Conservation (phyloP, 2,329 filamentous ascomycete species). For the Paecilomyces fulvus region DNA sequence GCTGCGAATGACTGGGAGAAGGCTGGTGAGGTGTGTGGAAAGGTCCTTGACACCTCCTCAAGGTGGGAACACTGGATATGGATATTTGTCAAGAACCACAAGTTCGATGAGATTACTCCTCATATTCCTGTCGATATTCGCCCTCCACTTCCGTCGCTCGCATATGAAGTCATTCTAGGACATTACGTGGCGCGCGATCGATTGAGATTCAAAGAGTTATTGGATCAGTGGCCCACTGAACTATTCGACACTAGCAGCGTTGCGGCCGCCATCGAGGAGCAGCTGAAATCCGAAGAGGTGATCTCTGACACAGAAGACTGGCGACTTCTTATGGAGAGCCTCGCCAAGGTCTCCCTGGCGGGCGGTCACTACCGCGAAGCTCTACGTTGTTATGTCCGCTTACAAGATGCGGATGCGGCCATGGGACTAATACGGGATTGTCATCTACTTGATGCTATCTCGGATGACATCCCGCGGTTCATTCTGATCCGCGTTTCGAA, state of each 20-base stretch:
- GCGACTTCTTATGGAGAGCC: conserved; percentile 76
- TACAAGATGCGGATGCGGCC: conserved; percentile 85
- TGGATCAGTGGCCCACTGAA: conserved; percentile 76
- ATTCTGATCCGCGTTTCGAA: conserved; percentile 77
- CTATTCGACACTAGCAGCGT: conserved; percentile 73
- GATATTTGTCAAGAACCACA: conserved; percentile 77
- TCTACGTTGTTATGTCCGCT: conserved; percentile 75
- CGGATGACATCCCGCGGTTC: conserved; percentile 82
- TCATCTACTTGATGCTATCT: conserved; percentile 80
- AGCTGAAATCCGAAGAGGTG: conserved; percentile 67
- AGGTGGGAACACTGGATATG: conserved; percentile 96
- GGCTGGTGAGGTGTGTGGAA: conserved; percentile 73
- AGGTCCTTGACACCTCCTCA: conserved; percentile 68
- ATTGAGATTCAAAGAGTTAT: conserved; percentile 63
- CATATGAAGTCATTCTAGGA: conserved; percentile 82
- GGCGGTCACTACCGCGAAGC: conserved; percentile 76
- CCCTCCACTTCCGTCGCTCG: conserved; percentile 67
- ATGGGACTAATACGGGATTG: conserved; percentile 80
- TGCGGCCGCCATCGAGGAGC: conserved; percentile 70
- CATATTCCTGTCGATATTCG: conserved; percentile 72
- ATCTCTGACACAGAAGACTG: conserved; percentile 76
- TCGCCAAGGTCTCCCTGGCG: conserved; percentile 77
- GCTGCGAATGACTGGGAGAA: conserved; percentile 63
- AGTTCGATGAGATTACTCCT: conserved; percentile 81
- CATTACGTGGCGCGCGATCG: conserved; percentile 80